Conservation (phyloP, 371 early-diverging fungal genomes). For the Apophysomyces trapeziformis region DNA sequence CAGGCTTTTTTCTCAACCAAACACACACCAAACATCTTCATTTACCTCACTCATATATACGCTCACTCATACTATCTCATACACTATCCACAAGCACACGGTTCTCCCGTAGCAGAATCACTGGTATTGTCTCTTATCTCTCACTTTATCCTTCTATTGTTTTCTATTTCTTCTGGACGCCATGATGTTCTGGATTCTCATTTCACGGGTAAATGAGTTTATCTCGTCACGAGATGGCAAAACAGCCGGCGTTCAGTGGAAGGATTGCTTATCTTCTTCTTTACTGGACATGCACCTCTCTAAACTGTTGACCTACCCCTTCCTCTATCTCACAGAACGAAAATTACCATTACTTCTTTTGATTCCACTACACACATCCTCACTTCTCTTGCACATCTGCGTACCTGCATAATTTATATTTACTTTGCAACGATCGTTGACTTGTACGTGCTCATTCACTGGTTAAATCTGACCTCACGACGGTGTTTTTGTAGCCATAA, state of each 20-base stretch:
- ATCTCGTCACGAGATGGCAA: constrained; percentile 2
- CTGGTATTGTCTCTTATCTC: constrained; percentile 6
- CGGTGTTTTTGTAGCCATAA: constrained; percentile 10
- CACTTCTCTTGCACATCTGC: constrained; percentile 12
- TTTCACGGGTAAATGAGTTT: constrained; percentile 1
- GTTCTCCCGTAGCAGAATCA: constrained; percentile 7
- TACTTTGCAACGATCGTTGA: background rate
- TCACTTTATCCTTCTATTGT: background rate
- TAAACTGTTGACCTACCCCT: constrained; percentile 12
- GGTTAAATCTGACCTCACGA: constrained; percentile 1
- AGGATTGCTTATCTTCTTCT: background rate
- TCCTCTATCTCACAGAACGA: constrained; percentile 10
- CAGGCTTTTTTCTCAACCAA: constrained; percentile 10
- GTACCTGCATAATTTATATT: constrained; percentile 14
- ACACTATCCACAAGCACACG: constrained; percentile 7
- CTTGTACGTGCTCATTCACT: background rate
- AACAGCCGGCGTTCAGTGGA: background rate
- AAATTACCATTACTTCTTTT: constrained; percentile 9
- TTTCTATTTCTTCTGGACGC: background rate
- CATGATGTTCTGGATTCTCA: constrained; percentile 5
- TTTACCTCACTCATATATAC: background rate
- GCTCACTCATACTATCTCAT: background rate
- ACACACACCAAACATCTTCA: background rate
- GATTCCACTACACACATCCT: constrained; percentile 10
- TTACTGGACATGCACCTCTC: constrained; percentile 6